Evolutionary conservation across 2,329 filamentous ascomycete species (phyloP).

Genomic region (Xylariaceae sp.): DNA sequence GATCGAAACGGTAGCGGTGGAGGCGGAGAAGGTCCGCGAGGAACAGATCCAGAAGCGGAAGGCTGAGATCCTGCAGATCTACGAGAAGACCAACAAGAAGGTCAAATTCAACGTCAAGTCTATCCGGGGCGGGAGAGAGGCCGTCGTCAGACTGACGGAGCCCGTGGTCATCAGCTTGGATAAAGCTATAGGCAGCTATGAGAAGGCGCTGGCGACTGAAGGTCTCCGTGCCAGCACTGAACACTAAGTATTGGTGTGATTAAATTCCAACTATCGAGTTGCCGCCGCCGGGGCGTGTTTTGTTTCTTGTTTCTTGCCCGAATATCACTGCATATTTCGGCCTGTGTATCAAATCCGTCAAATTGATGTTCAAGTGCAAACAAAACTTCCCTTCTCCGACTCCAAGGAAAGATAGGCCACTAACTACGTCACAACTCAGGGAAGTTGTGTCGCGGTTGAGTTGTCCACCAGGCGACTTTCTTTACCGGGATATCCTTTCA

Average conservation of each 20-base stretch:
- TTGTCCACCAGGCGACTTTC: too few species aligned
- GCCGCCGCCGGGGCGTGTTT: too few species aligned
- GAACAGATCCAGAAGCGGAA: constrained; percentile 62
- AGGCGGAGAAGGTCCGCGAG: constrained; percentile 70
- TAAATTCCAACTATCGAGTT: too few species aligned
- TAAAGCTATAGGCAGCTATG: constrained; percentile 66
- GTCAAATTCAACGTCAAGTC: constrained; percentile 61
- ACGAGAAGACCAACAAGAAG: constrained; percentile 68
- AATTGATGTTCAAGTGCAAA: too few species aligned
- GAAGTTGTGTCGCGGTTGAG: too few species aligned
- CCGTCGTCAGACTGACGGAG: constrained; percentile 69
- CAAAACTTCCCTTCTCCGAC: too few species aligned
- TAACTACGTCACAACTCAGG: too few species aligned
- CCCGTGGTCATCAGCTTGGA: constrained; percentile 67
- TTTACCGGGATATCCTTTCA: too few species aligned
- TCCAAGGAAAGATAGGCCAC: too few species aligned
- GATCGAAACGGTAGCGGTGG: constrained; percentile 72
- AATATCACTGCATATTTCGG: too few species aligned
- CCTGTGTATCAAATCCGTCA: too few species aligned
- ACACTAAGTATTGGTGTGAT: constrained; percentile 21
- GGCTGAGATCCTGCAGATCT: constrained; percentile 64
- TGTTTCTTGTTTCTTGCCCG: too few species aligned
- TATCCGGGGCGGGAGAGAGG: constrained; percentile 68
- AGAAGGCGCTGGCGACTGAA: constrained; percentile 63
- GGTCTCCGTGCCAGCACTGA: constrained; percentile 45